Conservation (phyloP, 2,329 filamentous ascomycete species). For the Thielaviopsis punctulata region DNA sequence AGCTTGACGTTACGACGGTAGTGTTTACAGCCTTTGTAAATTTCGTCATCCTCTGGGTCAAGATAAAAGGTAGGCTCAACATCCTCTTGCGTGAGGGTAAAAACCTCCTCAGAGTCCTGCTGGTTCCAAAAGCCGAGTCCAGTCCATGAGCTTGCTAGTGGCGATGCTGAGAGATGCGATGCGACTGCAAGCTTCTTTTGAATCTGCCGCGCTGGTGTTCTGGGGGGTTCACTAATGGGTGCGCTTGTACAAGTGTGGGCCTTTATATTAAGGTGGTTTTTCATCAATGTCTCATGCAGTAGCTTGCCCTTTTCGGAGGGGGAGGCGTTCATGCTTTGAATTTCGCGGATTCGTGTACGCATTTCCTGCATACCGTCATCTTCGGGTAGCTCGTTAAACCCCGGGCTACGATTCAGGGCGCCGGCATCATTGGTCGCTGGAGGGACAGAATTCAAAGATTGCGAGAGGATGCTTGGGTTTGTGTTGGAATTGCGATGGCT, state of each 20-base stretch:
- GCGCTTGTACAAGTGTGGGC: neutral
- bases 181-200: slow-evolving; percentile 14
- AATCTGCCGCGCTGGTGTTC: slow-evolving; percentile 14
- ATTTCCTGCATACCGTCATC: slow-evolving; percentile 62
- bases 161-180: slow-evolving; percentile 12
- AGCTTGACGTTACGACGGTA: slow-evolving; percentile 94
- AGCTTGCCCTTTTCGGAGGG: slow-evolving; percentile 50
- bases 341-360: slow-evolving; percentile 48
- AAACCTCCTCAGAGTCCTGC: slow-evolving; percentile 23
- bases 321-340: slow-evolving; percentile 43
- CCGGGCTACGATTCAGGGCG: neutral
- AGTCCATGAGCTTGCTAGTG: slow-evolving; percentile 24
- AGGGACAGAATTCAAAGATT: neutral
- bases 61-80: slow-evolving; percentile 46
- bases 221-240: neutral
- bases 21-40: slow-evolving; percentile 61
- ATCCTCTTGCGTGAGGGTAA: slow-evolving; percentile 41
- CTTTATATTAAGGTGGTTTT: slow-evolving; percentile 34
- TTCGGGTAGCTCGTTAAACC: slow-evolving; percentile 31
- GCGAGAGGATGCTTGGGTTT: neutral
- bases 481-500: neutral
- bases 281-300: slow-evolving; percentile 54
- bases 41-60: slow-evolving; percentile 27
- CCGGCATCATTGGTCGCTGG: neutral
- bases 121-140: slow-evolving; percentile 43